Conservation (phyloP, 768 basidiomycete species). For the Mycena polygramma region DNA sequence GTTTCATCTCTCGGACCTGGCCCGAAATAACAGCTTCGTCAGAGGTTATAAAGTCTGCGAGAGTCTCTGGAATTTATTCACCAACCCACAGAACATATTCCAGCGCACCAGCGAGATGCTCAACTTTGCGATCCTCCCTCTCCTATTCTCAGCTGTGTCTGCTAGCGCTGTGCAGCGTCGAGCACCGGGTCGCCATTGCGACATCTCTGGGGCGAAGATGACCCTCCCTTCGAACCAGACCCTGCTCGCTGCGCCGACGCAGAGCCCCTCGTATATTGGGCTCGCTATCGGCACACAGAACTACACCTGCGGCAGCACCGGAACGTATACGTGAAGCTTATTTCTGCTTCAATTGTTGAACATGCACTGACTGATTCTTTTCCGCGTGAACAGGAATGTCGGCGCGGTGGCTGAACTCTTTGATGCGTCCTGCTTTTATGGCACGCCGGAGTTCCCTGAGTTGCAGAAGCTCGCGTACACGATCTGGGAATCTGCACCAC, state of each 20-base stretch:
- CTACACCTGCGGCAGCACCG: conserved; percentile 63
- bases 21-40: no score
- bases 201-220: conserved; percentile 41
- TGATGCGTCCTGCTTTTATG: conserved; percentile 65
- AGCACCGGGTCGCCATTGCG: conserved; percentile 36
- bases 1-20: conserved; percentile 2
- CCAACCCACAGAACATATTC: background rate
- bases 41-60: background rate
- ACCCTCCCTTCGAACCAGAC: conserved; percentile 44
- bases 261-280: conserved; percentile 54
- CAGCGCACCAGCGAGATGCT: background rate
- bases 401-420: conserved; percentile 68
- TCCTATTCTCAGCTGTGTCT: conserved; percentile 3
- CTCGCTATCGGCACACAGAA: conserved; percentile 67
- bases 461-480: conserved; percentile 47
- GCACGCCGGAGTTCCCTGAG: conserved; percentile 44
- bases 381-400: conserved; percentile 48
- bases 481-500: conserved; percentile 42
- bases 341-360: background rate
- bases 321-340: conserved; percentile 57
- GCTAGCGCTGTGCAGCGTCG: background rate
- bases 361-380: background rate
- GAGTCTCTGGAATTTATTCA: background rate
- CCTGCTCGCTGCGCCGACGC: conserved; percentile 51
- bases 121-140: conserved; percentile 5